Base-by-base conservation (phyloP, 345 rosid genomes). In the Toxicodendron radicans region DNA sequence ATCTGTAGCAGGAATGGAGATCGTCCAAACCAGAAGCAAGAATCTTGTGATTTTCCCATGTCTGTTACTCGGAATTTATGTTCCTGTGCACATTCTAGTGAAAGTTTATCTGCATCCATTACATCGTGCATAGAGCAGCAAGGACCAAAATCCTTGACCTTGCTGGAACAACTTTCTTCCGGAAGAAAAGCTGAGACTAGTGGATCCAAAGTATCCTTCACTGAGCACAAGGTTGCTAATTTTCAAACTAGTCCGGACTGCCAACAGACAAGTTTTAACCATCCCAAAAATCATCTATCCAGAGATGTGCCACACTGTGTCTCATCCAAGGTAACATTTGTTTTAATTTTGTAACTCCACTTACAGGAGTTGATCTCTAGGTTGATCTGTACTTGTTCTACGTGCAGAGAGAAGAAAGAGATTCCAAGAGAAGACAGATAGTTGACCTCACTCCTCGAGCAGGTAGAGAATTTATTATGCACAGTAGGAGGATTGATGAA, bases 401-500 rank as follows among this genome's bases (percentile, higher is more conserved):
- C 69, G 20, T 27, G 73, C 81, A 78, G 81, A 68, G 27, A 32
- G 66, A 71, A 30, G 66, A 70, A 46, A 64, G 7, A 56, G 68
- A 52, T 38, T 68, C 65, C 9, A 53, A 61, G 38, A 53, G 52
- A 54, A 27, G 65, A 62, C 65, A 4, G 10, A 64, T 61, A 27
- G 32, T 78, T 53, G 74, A 73, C 46, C 73, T n/a, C 61, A 66
- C 21, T 66, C 43, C 41, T 49, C 30, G 48, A 58, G 73, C 35
- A 66, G 62, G 35, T 24, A n/a, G 16, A 9, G 52, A 45, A 65
- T 3, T 3, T 20, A 45, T 20, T 12, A 23, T 18, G 17, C 69
- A 70, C 10, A 7, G 4, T 0, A 8, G 1, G n/a, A 60, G 61
- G 38, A 57, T 54, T 61, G 69, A 41, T 20, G 77, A 30, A 13